These are phyloP conservation scores for Luffa aegyptiaca DNA, from an alignment of 306 rosid genomes.

Conservation along the genomic window DNA sequence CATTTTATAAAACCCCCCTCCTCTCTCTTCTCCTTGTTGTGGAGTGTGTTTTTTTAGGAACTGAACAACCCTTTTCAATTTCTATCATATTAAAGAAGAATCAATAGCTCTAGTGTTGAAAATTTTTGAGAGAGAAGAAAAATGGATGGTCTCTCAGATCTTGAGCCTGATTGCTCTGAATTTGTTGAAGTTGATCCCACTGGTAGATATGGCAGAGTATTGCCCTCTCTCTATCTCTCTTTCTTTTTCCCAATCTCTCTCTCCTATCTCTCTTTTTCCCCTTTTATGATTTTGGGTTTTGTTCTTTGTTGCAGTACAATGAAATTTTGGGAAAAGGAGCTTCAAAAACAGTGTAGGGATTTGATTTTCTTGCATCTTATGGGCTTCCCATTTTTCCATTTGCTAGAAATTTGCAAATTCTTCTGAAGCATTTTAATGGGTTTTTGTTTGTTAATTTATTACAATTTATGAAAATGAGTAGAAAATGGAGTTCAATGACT, in stretches of 20 bases:
- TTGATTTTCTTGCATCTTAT: constrained; percentile 11
- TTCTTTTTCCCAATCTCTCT: neutral
- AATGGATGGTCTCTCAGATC: constrained; percentile 48
- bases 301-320: constrained; percentile 54
- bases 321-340: constrained; percentile 97
- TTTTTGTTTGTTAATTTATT: neutral
- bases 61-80: constrained; percentile 2
- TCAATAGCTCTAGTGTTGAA: neutral
- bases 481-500: too few species aligned
- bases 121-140: neutral
- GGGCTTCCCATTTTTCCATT: neutral
- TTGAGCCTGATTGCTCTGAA: constrained; percentile 50
- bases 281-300: constrained; percentile 6
- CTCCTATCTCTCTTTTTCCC: neutral
- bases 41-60: constrained; percentile 27
- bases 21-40: neutral
- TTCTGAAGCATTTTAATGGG: constrained; percentile 16
- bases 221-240: neutral
- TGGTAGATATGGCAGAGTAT: constrained; percentile 98
- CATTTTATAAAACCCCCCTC: neutral
- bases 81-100: neutral
- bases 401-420: constrained; percentile 15
- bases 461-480: too few species aligned
- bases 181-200: constrained; percentile 95
- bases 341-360: constrained; percentile 83